Percentiles rank a stretch among this genome's conserved stretches.
Conservation (phyloP, 2,329 filamentous ascomycete genomes). For the Xylaria sp. region DNA sequence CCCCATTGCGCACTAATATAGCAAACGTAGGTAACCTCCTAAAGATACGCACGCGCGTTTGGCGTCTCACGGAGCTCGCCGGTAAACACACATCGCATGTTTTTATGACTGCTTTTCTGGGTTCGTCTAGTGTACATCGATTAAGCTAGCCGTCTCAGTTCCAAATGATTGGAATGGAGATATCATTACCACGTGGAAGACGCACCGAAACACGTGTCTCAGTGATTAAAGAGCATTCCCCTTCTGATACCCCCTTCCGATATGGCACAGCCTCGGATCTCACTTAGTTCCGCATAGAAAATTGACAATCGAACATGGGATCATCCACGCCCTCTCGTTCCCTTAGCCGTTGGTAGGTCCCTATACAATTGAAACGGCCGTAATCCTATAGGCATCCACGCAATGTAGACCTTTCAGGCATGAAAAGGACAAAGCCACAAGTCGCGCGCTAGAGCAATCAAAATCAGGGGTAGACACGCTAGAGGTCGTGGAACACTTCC, state of each 20-base stretch:
- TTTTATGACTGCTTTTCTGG: background rate
- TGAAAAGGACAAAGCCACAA: background rate
- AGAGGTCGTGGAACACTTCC: constrained; percentile 16
- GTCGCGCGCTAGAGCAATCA: background rate
- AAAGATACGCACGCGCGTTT: background rate
- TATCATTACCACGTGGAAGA: constrained; percentile 17
- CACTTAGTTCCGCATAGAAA: too few relatives aligned
- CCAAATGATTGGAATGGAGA: constrained; percentile 7
- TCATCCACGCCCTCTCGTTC: too few relatives aligned
- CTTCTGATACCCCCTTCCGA: background rate
- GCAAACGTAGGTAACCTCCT: background rate
- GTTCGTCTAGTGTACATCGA: background rate
- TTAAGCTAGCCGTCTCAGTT: background rate
- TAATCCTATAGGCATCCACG: too few relatives aligned
- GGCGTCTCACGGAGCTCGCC: background rate
- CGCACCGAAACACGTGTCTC: background rate
- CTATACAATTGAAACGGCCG: too few relatives aligned
- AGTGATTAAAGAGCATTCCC: background rate
- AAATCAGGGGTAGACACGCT: constrained; percentile 1
- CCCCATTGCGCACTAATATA: background rate
- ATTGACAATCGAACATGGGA: too few relatives aligned
- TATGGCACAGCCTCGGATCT: too few relatives aligned
- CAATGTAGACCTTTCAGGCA: too few relatives aligned
- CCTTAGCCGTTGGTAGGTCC: too few relatives aligned
- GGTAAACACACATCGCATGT: background rate